Evolutionary conservation across 2,329 filamentous ascomycete species (phyloP), one percentile per base, ranked within the genome.

Genomic region (Botrytis fabae): DNA sequence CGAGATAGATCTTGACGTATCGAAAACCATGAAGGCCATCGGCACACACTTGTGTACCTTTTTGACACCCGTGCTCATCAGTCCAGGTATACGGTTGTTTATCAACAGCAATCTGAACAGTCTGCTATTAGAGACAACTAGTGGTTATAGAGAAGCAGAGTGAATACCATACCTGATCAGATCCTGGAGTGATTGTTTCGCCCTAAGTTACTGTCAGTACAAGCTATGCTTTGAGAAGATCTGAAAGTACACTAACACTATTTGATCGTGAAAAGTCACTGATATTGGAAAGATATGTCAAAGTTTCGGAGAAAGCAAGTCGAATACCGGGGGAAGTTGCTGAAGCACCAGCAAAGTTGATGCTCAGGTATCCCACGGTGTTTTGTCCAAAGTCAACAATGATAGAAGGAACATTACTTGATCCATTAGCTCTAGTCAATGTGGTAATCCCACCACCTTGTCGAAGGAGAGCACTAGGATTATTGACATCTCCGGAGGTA

Each of bases 1-100:
- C 84, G 5, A 88, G 80, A 62, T 82, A 82, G 42, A 87, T 83
- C 70, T 83, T 85, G 57, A 88, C 76, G 73, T 87, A 88, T 54
- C 86, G 83, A 76, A 87, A 88, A 8, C 85, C 86, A 70, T 88
- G 86, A 8, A 88, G 79, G 3, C 86, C 86, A 73, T 88, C 86
- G 0, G 84, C 80, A 75, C 86, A 87, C 20, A 88, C 85, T 72
- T 85, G 78, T 9, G 73, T 80, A 28, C 78, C 81, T 62, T 82
- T 78, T 59, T 83, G 78, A 73, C 86, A 87, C 18, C 85, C 85
- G 70, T 83, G 81, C 51, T 80, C 78, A 72, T 85, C 80, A 16
- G 79, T 82, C 86, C 85, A 88, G 2, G 81, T 84, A 72, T 84
- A 86, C 6, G 81, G 77, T 5, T 81, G 71, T 4, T 80, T 77